Evolutionary conservation across 78 protist species (phyloP).

Genomic region (Dictyostelium discoideum): DNA sequence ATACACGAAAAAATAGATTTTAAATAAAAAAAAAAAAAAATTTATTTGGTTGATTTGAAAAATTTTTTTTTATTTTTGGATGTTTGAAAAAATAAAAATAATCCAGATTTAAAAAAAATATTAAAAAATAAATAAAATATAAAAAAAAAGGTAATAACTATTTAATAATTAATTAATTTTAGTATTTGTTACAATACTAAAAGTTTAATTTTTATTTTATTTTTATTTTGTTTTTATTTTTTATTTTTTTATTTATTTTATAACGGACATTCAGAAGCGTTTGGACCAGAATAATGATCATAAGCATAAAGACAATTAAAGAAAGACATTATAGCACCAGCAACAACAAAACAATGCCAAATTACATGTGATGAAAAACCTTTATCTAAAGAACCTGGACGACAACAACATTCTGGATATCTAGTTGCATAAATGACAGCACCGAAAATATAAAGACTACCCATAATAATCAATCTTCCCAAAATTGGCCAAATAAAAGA

Average conservation of each 20-base stretch:
- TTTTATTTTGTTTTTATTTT: not conserved
- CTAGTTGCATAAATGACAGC: constrained; percentile 46
- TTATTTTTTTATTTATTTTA: not conserved
- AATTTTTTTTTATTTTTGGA: too few species aligned
- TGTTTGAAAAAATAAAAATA: not conserved
- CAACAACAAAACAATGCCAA: constrained; percentile 50
- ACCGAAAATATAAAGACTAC: constrained; percentile 31
- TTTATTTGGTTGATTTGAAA: too few species aligned
- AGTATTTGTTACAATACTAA: too few species aligned
- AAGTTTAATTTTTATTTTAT: too few species aligned
- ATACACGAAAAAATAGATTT: too few species aligned
- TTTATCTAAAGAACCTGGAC: constrained; percentile 21
- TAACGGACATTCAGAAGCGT: not conserved
- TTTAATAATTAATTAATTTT: too few species aligned
- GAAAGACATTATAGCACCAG: constrained; percentile 35
- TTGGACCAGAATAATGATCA: constrained; percentile 31
- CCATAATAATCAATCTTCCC: constrained; percentile 28
- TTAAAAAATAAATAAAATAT: too few species aligned
- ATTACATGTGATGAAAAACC: constrained; percentile 31
- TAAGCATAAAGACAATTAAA: constrained; percentile 34
- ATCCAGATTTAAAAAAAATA: too few species aligned
- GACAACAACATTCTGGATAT: constrained; percentile 58
- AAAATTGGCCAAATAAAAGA: constrained; percentile 25
- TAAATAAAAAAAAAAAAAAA: too few species aligned
- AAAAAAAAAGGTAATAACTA: too few species aligned